Percentiles rank a stretch among this genome's conserved stretches.
phyloP scores from a whole-genome alignment of 768 basidiomycete species.

The Porphyrellus cyaneotinctus region DNA sequence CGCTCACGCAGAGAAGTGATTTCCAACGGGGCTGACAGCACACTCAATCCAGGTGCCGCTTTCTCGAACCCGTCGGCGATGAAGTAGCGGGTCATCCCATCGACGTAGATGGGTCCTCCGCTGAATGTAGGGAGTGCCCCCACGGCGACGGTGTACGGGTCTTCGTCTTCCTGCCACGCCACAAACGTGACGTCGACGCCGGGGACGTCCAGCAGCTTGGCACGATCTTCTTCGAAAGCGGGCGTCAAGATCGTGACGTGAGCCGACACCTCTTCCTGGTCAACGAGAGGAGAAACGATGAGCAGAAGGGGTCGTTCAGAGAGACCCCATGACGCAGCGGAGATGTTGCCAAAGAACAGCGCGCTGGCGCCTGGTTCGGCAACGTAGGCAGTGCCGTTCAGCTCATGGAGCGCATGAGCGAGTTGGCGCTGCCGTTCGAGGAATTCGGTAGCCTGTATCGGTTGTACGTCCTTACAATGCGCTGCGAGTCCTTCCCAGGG shows the following conservation, averaged over 20 bases:
- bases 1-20: constrained; percentile 66
- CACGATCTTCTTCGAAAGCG: constrained; percentile 70
- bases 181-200: constrained; percentile 42
- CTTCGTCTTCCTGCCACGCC: constrained; percentile 64
- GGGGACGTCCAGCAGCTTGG: constrained; percentile 55
- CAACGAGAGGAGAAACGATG: constrained; percentile 46
- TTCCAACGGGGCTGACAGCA: constrained; percentile 49
- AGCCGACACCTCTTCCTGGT: constrained; percentile 31
- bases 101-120: constrained; percentile 49
- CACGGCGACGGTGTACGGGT: constrained; percentile 57
- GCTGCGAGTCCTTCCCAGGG: constrained; percentile 28
- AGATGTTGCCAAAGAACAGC: constrained; percentile 71
- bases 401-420: constrained; percentile 43
- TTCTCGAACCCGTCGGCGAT: constrained; percentile 58
- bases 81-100: constrained; percentile 57
- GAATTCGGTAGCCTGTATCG: constrained; percentile 47
- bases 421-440: constrained; percentile 50
- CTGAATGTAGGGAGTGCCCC: constrained; percentile 24
- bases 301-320: constrained; percentile 79
- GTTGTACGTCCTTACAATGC: constrained; percentile 47
- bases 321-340: constrained; percentile 55
- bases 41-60: constrained; percentile 36
- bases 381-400: constrained; percentile 66
- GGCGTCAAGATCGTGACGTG: constrained; percentile 68
- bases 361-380: constrained; percentile 76